Percentiles rank a stretch among this genome's conserved stretches.
These are phyloP conservation scores for Hanseniaspora taiwanica DNA, from an alignment of 805 yeast species.

Conservation along the genomic window DNA sequence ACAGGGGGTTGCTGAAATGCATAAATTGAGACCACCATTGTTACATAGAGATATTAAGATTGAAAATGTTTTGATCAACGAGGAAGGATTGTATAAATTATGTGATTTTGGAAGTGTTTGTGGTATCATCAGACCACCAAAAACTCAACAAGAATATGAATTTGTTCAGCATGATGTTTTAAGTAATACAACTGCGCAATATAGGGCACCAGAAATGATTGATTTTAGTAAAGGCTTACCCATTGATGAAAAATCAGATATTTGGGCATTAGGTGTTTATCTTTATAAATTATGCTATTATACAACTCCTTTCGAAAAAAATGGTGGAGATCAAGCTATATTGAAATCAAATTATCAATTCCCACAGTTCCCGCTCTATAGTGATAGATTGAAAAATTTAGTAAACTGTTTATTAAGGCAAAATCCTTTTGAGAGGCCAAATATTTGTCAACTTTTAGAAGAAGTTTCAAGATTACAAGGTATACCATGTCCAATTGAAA, in stretches of 20 bases:
- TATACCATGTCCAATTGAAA: slow-evolving; percentile 28
- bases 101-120: slow-evolving; percentile 81
- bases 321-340: slow-evolving; percentile 49
- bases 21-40: slow-evolving; percentile 55
- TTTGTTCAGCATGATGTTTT: slow-evolving; percentile 53
- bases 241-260: slow-evolving; percentile 69
- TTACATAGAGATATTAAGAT: slow-evolving; percentile 74
- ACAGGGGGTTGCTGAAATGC: slow-evolving; percentile 68
- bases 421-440: slow-evolving; percentile 63
- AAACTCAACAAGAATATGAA: slow-evolving; percentile 44
- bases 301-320: slow-evolving; percentile 65
- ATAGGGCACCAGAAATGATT: slow-evolving; percentile 75
- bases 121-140: slow-evolving; percentile 49
- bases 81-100: slow-evolving; percentile 45
- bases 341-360: slow-evolving; percentile 40
- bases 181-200: slow-evolving; percentile 77
- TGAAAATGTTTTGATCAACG: slow-evolving; percentile 61
- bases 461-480: slow-evolving; percentile 54
- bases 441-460: slow-evolving; percentile 54
- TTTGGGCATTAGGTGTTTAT: slow-evolving; percentile 77
- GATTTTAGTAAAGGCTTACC: slow-evolving; percentile 57
- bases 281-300: slow-evolving; percentile 67
- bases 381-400: slow-evolving; percentile 48
- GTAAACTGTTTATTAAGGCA: slow-evolving; percentile 48
- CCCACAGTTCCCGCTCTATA: slow-evolving; percentile 44